phyloP scores from a whole-genome alignment of 306 rosid species.

The Glycyrrhiza uralensis region DNA sequence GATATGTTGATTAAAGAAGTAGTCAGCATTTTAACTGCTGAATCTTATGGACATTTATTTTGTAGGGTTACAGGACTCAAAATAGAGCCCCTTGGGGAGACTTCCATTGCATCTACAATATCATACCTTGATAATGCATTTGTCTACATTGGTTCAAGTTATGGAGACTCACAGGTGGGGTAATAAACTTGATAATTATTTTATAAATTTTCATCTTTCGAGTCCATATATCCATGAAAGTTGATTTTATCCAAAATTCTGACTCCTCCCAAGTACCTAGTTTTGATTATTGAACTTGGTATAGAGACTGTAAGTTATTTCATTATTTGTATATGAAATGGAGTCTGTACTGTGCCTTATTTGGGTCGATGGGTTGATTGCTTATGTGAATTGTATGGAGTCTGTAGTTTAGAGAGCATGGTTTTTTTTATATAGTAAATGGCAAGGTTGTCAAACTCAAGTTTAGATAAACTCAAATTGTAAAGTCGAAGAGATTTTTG shows the following conservation, averaged over 20 bases:
- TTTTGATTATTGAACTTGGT: constrained; percentile 22
- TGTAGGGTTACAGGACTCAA: constrained; percentile 95
- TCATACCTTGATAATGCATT: constrained; percentile 94
- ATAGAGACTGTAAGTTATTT: neutral
- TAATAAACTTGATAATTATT: neutral
- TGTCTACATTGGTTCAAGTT: constrained; percentile 90
- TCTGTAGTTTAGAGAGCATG: neutral
- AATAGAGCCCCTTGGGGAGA: constrained; percentile 94
- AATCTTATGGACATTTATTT: constrained; percentile 11
- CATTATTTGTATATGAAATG: neutral
- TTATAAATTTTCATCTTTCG: neutral
- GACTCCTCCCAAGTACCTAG: neutral
- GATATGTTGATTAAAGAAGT: neutral
- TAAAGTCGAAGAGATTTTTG: neutral
- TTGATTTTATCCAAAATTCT: neutral
- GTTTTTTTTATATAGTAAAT: neutral
- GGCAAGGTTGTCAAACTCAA: neutral
- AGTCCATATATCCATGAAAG: neutral
- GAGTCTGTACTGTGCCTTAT: neutral
- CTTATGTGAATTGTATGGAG: neutral
- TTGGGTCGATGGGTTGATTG: neutral
- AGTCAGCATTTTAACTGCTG: neutral
- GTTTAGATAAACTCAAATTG: neutral
- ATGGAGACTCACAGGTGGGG: constrained; percentile 92
- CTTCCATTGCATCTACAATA: constrained; percentile 90